phyloP scores from a whole-genome alignment of 345 rosid genomes.

The Brassica nigra region DNA sequence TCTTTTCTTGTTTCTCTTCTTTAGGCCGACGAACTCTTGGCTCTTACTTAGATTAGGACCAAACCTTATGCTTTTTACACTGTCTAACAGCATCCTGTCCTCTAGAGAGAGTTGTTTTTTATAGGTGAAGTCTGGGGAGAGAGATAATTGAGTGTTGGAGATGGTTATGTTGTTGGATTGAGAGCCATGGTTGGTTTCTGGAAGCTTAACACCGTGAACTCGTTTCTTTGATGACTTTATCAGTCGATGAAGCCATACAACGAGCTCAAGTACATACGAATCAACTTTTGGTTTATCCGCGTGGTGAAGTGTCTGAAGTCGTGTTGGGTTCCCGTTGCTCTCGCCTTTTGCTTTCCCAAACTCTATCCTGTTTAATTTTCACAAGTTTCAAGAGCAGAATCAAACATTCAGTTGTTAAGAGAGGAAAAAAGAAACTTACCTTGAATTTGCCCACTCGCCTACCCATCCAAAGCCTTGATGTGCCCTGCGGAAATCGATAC shows the following conservation, averaged over 20 bases:
- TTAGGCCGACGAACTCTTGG: constrained; percentile 55
- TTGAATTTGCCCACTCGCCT: constrained; percentile 95
- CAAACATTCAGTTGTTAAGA: neutral
- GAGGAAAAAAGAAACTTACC: constrained; percentile 53
- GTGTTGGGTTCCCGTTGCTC: constrained; percentile 48
- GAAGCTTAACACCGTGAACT: constrained; percentile 44
- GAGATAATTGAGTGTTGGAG: constrained; percentile 44
- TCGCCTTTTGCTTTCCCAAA: constrained; percentile 39
- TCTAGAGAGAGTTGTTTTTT: constrained; percentile 58
- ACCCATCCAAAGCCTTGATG: constrained; percentile 98
- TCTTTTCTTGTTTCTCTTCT: constrained; percentile 41
- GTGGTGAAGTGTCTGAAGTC: constrained; percentile 81
- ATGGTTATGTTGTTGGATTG: constrained; percentile 31
- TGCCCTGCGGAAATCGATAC: constrained; percentile 51
- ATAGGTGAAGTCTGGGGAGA: constrained; percentile 37
- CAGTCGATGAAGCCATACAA: constrained; percentile 76
- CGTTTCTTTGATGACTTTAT: constrained; percentile 55
- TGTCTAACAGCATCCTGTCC: constrained; percentile 62
- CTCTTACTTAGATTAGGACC: constrained; percentile 77
- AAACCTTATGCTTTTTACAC: constrained; percentile 45
- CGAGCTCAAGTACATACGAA: constrained; percentile 64
- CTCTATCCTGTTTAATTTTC: constrained; percentile 32
- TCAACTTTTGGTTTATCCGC: constrained; percentile 74
- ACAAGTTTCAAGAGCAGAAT: constrained; percentile 15
- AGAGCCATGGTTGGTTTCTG: constrained; percentile 41